These are phyloP conservation scores for Penicillium sclerotiorum DNA, from an alignment of 2,329 filamentous ascomycete genomes.

Conservation along the genomic window DNA sequence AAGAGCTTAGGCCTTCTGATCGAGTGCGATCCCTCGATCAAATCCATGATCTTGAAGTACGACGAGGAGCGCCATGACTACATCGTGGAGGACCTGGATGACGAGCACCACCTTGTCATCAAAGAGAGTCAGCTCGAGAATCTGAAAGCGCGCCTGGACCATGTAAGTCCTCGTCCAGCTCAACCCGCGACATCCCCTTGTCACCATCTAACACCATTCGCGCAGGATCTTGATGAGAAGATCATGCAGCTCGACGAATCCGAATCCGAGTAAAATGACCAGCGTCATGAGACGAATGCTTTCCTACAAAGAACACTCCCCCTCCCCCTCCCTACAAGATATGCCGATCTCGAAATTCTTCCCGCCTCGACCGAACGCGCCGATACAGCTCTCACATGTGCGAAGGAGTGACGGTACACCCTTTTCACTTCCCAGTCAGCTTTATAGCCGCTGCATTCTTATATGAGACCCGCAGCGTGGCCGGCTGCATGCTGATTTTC, in stretches of 20 bases:
- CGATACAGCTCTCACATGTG: too few relatives aligned
- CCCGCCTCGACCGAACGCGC: too few relatives aligned
- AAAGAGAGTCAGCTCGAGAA: constrained; percentile 50
- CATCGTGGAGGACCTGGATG: constrained; percentile 52
- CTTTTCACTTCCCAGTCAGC: too few relatives aligned
- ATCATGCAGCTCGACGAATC: constrained; percentile 52
- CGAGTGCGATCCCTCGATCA: constrained; percentile 53
- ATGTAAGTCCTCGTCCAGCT: constrained; percentile 31
- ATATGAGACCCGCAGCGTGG: too few relatives aligned
- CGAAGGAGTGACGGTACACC: too few relatives aligned
- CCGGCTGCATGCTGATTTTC: too few relatives aligned
- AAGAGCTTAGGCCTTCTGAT: constrained; percentile 46
- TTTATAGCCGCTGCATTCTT: too few relatives aligned
- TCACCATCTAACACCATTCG: constrained; percentile 1
- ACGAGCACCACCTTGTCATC: constrained; percentile 49
- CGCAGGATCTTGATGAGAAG: constrained; percentile 50
- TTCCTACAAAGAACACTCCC: not conserved
- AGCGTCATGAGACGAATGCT: not conserved
- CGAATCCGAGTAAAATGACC: constrained; percentile 41
- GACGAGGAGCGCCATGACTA: constrained; percentile 51
- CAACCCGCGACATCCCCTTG: not conserved
- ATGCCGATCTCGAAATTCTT: too few relatives aligned
- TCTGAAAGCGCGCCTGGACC: constrained; percentile 45
- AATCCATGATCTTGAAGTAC: constrained; percentile 53
- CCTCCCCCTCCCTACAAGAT: not conserved